Conservation (phyloP, 2,329 filamentous ascomycete species). For the Diaporthe ampelina region DNA sequence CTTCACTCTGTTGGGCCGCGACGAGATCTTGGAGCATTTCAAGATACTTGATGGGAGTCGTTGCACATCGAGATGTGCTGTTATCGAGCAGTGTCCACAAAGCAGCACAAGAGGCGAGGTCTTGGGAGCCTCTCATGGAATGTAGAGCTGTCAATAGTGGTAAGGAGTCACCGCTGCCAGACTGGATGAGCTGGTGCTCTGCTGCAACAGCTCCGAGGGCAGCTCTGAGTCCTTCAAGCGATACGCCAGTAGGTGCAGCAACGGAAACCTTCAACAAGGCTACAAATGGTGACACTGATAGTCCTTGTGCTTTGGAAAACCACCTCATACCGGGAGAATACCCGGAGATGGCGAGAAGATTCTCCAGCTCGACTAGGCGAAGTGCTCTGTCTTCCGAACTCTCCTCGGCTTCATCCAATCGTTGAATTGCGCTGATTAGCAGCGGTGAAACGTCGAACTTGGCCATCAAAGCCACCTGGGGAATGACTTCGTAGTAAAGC, state of each 20-base stretch:
- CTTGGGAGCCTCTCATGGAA: conserved; percentile 47
- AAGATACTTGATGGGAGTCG: conserved; percentile 85
- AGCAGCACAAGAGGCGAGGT: conserved; percentile 32
- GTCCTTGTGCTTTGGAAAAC: conserved; percentile 81
- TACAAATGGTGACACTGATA: conserved; percentile 79
- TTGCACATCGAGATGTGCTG: conserved; percentile 81
- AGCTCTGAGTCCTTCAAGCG: conserved; percentile 64
- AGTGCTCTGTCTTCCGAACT: conserved; percentile 64
- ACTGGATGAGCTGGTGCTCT: conserved; percentile 74
- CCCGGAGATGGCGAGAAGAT: conserved; percentile 84
- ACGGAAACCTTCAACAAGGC: conserved; percentile 74
- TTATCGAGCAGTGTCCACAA: conserved; percentile 86
- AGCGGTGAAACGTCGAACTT: conserved; percentile 90
- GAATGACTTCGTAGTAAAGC: conserved; percentile 88
- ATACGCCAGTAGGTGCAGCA: conserved; percentile 62
- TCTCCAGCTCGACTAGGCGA: conserved; percentile 81
- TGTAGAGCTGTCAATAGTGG: conserved; percentile 59
- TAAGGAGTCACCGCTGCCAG: conserved; percentile 54
- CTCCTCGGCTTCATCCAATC: conserved; percentile 64
- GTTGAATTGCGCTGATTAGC: conserved; percentile 77
- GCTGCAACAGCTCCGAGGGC: conserved; percentile 72
- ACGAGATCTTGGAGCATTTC: conserved; percentile 73
- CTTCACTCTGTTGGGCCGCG: conserved; percentile 51
- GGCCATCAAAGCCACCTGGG: conserved; percentile 83
- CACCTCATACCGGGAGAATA: conserved; percentile 89